Evolutionary conservation across 192 early-diverging fungal genomes (phyloP).

Genomic region (Rhizoclosmatium sp.): DNA sequence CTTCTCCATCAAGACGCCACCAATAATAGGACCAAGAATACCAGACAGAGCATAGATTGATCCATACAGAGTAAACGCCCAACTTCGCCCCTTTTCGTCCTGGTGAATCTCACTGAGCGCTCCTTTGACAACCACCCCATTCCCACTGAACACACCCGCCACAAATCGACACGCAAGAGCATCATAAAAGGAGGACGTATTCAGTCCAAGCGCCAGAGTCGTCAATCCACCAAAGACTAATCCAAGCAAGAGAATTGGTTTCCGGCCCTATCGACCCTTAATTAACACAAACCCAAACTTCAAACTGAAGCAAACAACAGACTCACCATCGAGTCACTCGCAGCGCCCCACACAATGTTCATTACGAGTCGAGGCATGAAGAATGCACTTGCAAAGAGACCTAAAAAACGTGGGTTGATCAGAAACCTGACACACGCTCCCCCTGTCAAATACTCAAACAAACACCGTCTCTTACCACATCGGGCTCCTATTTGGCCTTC

Average conservation of each 20-base stretch:
- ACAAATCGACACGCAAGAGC: slow-evolving; percentile 41
- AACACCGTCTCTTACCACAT: slow-evolving; percentile 13
- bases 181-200: slow-evolving; percentile 18
- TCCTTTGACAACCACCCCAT: slow-evolving; percentile 58
- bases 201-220: slow-evolving; percentile 13
- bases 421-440: not conserved
- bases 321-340: slow-evolving; percentile 33
- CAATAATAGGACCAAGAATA: slow-evolving; percentile 20
- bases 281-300: not conserved
- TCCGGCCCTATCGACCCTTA: slow-evolving; percentile 3
- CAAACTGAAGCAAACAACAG: not conserved
- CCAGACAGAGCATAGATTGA: slow-evolving; percentile 42
- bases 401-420: slow-evolving; percentile 6
- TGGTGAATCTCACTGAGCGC: slow-evolving; percentile 46
- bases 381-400: not conserved
- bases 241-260: slow-evolving; percentile 17
- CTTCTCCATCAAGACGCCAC: not conserved
- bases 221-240: slow-evolving; percentile 7
- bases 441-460: not conserved
- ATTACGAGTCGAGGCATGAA: not conserved
- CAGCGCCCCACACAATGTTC: slow-evolving; percentile 23
- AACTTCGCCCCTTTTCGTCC: slow-evolving; percentile 39
- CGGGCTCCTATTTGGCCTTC: not conserved
- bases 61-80: slow-evolving; percentile 56
- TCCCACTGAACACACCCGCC: slow-evolving; percentile 57